A percentile compares a stretch with the other conserved stretches of the same genome.
phyloP scores from a whole-genome alignment of 805 yeast genomes.

The Candida oleophila region DNA sequence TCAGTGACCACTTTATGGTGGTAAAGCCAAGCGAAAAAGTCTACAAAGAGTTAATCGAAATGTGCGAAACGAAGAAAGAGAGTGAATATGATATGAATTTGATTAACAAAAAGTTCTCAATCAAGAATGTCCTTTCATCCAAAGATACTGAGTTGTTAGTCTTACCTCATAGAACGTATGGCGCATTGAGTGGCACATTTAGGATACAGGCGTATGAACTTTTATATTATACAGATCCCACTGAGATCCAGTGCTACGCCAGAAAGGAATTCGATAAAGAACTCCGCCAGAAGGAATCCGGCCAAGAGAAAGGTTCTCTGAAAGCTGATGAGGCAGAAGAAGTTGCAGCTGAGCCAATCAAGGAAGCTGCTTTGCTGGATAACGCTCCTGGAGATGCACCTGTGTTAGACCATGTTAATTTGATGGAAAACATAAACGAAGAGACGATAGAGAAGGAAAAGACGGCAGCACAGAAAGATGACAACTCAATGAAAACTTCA shows the following conservation, averaged over 20 bases:
- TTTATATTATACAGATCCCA: background rate
- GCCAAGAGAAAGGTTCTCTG: background rate
- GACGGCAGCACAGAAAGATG: too few species aligned
- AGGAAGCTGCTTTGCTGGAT: too few species aligned
- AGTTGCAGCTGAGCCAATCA: too few species aligned
- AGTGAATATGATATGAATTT: conserved; percentile 57
- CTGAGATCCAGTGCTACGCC: conserved; percentile 2
- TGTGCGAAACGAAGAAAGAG: conserved; percentile 18
- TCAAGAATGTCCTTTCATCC: background rate
- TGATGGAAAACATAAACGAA: too few species aligned
- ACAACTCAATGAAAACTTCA: too few species aligned
- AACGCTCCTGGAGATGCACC: too few species aligned
- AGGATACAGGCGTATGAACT: background rate
- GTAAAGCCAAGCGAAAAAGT: conserved; percentile 44
- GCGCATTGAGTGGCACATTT: conserved; percentile 51
- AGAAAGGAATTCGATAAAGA: background rate
- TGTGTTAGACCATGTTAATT: too few species aligned
- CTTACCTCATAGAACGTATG: conserved; percentile 53
- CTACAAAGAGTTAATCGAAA: conserved; percentile 19
- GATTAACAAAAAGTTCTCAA: conserved; percentile 35
- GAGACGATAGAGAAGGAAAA: too few species aligned
- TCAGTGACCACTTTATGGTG: conserved; percentile 57
- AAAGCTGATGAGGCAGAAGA: too few species aligned
- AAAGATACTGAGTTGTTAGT: conserved; percentile 20
- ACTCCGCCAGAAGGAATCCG: background rate